These are phyloP conservation scores for Fusarium ramigenum DNA, from an alignment of 2,329 filamentous ascomycete genomes.

Conservation along the genomic window DNA sequence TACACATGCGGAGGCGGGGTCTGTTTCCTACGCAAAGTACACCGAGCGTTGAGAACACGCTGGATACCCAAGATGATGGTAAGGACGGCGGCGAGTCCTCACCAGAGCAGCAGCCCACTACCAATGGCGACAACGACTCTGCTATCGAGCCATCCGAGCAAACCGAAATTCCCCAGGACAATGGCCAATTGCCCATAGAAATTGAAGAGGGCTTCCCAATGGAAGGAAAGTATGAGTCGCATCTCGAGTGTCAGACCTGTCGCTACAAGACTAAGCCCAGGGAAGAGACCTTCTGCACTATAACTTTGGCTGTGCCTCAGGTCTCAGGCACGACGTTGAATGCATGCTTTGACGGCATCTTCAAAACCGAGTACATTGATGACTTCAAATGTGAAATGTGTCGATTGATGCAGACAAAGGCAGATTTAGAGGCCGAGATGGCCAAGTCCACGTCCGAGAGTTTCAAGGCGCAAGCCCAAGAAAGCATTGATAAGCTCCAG, in stretches of 20 bases:
- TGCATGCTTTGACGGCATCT: constrained; percentile 89
- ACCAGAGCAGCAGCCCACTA: constrained; percentile 17
- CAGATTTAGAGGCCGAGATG: constrained; percentile 69
- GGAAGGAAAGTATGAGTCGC: constrained; percentile 91
- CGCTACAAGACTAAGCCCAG: constrained; percentile 88
- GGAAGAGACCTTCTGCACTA: constrained; percentile 85
- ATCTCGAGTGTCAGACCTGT: constrained; percentile 91
- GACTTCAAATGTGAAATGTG: constrained; percentile 97
- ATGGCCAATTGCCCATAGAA: constrained; percentile 47
- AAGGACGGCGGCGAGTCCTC: constrained; percentile 9
- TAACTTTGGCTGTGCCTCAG: constrained; percentile 92
- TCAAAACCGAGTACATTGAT: constrained; percentile 95
- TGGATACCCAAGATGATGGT: constrained; percentile 35
- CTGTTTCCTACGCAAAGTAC: constrained; percentile 21
- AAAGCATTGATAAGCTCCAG: constrained; percentile 72
- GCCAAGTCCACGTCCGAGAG: constrained; percentile 61
- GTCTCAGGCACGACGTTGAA: constrained; percentile 82
- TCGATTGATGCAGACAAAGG: constrained; percentile 81
- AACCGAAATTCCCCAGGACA: constrained; percentile 30
- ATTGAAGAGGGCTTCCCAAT: constrained; percentile 84
- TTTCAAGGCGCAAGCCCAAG: constrained; percentile 61
- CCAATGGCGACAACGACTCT: constrained; percentile 21
- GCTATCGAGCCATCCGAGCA: constrained; percentile 40
- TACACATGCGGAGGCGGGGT: constrained; percentile 57
- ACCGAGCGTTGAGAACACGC: constrained; percentile 24